phyloP scores from a whole-genome alignment of 169 alveolate genomes.

The Cryptosporidium parvum region DNA sequence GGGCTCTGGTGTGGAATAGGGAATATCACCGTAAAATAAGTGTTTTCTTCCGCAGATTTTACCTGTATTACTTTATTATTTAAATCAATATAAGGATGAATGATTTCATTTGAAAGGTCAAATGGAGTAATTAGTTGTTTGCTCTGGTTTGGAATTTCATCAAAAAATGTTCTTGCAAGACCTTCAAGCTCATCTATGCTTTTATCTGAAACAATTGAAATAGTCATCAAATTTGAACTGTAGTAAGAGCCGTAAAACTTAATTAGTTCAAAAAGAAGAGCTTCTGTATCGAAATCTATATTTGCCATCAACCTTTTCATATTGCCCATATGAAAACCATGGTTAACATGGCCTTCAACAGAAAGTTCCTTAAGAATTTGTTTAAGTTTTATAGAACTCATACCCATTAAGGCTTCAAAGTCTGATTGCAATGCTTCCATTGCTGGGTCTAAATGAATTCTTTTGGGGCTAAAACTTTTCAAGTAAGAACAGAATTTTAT shows the following conservation, averaged over 20 bases:
- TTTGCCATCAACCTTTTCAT: neutral
- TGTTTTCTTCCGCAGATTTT: neutral
- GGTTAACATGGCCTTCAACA: constrained; percentile 12
- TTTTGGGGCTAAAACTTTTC: constrained; percentile 25
- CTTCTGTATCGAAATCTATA: constrained; percentile 2
- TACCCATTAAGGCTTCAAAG: neutral
- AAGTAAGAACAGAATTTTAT: constrained; percentile 12
- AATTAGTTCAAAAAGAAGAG: constrained; percentile 36
- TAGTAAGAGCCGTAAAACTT: constrained; percentile 29
- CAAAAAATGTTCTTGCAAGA: constrained; percentile 41
- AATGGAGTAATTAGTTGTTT: constrained; percentile 26
- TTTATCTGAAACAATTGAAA: constrained; percentile 46
- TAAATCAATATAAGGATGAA: constrained; percentile 40
- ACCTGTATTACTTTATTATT: constrained; percentile 26
- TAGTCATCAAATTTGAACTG: constrained; percentile 51
- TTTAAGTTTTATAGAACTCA: neutral
- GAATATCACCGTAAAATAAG: constrained; percentile 14
- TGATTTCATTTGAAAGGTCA: constrained; percentile 8
- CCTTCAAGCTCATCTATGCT: constrained; percentile 37
- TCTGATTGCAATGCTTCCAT: constrained; percentile 9
- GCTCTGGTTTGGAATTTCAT: constrained; percentile 35
- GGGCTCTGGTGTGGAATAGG: constrained; percentile 52
- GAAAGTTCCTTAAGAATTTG: constrained; percentile 45
- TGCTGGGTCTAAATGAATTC: constrained; percentile 38
- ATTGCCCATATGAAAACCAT: constrained; percentile 19